A percentile compares a stretch with the other conserved stretches of the same genome.
These are phyloP conservation scores for Lentinus tigrinus DNA, from an alignment of 768 basidiomycete species.

Conservation along the genomic window DNA sequence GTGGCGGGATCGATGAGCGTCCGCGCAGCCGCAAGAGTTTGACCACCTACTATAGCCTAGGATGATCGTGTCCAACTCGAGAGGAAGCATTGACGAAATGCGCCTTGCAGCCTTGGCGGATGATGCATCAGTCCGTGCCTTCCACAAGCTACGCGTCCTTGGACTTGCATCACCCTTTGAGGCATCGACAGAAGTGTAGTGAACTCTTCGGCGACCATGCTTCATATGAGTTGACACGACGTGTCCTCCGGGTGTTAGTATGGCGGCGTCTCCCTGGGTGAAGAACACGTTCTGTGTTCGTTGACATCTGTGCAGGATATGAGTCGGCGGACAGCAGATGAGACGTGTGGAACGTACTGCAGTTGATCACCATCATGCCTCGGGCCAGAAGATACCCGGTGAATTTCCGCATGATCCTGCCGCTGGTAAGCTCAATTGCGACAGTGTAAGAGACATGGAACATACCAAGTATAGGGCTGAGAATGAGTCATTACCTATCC, in stretches of 20 bases:
- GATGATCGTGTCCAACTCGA: constrained; percentile 58
- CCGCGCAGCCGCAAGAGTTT: neutral
- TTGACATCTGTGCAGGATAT: constrained; percentile 6
- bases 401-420: constrained; percentile 24
- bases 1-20: neutral
- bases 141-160: constrained; percentile 24
- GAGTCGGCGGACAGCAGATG: neutral
- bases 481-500: constrained; percentile 17
- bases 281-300: constrained; percentile 7
- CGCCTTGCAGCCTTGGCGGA: neutral
- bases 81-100: constrained; percentile 35
- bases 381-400: constrained; percentile 9
- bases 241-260: constrained; percentile 9
- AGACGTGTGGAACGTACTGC: neutral
- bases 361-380: neutral
- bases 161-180: neutral
- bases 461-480: constrained; percentile 21
- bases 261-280: constrained; percentile 5
- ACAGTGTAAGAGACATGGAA: neutral
- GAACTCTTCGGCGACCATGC: constrained; percentile 19
- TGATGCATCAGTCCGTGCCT: constrained; percentile 14
- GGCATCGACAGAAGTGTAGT: neutral
- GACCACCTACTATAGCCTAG: constrained; percentile 42
- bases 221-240: constrained; percentile 24
- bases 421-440: neutral